These are phyloP conservation scores for Vicia sativa DNA, from an alignment of 306 rosid species.

Conservation along the genomic window DNA sequence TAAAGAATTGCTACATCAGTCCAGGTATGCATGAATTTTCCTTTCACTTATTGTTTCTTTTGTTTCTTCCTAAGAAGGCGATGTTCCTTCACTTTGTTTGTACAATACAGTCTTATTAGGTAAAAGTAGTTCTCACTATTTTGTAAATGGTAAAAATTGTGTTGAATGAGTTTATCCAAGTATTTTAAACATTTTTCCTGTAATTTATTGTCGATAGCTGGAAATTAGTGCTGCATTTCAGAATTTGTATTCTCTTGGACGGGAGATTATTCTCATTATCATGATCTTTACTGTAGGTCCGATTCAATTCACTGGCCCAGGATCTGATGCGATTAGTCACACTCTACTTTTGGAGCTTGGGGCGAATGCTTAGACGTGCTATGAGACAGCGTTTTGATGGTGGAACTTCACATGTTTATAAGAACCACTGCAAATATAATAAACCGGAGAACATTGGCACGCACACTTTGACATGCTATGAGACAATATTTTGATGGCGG, in stretches of 20 bases:
- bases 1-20: slow-evolving; percentile 83
- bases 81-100: slow-evolving; percentile 18
- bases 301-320: slow-evolving; percentile 83
- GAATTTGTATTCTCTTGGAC: slow-evolving; percentile 16
- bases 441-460: slow-evolving; percentile 42
- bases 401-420: slow-evolving; percentile 25
- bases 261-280: slow-evolving; percentile 16
- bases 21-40: slow-evolving; percentile 63
- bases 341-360: slow-evolving; percentile 90
- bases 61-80: slow-evolving; percentile 13
- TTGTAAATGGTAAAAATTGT: neutral
- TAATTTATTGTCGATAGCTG: neutral
- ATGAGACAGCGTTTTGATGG: slow-evolving; percentile 25
- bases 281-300: slow-evolving; percentile 64
- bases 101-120: neutral
- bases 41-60: neutral
- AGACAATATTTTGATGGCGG: slow-evolving; percentile 20
- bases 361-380: slow-evolving; percentile 49
- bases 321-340: slow-evolving; percentile 70
- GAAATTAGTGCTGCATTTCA: slow-evolving; percentile 3
- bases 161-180: neutral
- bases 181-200: neutral
- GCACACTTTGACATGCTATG: slow-evolving; percentile 46
- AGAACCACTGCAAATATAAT: slow-evolving; percentile 25
- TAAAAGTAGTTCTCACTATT: neutral